Evolutionary conservation across 2,329 filamentous ascomycete species (phyloP).

Genomic region (Rhinocladiella similis): DNA sequence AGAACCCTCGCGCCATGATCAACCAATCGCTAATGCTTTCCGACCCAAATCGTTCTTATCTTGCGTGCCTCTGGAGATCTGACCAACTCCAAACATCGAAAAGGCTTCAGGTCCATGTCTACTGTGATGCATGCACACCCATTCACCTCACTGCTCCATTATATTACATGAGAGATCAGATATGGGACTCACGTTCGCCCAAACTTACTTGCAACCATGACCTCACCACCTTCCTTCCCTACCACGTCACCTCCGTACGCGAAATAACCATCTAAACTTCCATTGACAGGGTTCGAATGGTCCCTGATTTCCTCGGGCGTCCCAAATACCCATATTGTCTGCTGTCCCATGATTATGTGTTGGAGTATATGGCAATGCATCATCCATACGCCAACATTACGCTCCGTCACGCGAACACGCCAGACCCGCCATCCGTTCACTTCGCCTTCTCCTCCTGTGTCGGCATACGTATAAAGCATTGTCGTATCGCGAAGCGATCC

Average conservation of each 20-base stretch:
- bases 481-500: constrained; percentile 47
- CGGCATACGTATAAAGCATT: constrained; percentile 57
- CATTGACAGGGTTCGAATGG: constrained; percentile 35
- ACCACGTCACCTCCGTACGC: constrained; percentile 46
- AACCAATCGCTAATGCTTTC: too few species aligned
- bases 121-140: too few species aligned
- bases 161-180: too few species aligned
- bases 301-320: constrained; percentile 40
- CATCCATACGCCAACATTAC: constrained; percentile 51
- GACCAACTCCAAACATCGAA: too few species aligned
- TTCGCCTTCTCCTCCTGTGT: constrained; percentile 33
- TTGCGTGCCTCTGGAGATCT: too few species aligned
- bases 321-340: constrained; percentile 47
- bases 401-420: constrained; percentile 51
- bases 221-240: constrained; percentile 32
- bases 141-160: too few species aligned
- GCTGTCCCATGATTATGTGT: constrained; percentile 47
- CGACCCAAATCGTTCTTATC: too few species aligned
- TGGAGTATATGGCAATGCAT: constrained; percentile 52
- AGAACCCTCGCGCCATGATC: too few species aligned
- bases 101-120: too few species aligned
- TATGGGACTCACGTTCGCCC: too few species aligned
- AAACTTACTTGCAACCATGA: background rate
- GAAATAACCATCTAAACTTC: constrained; percentile 42
- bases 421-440: constrained; percentile 62